Conservation (phyloP, 345 rosid genomes). For the Linum tenue region DNA sequence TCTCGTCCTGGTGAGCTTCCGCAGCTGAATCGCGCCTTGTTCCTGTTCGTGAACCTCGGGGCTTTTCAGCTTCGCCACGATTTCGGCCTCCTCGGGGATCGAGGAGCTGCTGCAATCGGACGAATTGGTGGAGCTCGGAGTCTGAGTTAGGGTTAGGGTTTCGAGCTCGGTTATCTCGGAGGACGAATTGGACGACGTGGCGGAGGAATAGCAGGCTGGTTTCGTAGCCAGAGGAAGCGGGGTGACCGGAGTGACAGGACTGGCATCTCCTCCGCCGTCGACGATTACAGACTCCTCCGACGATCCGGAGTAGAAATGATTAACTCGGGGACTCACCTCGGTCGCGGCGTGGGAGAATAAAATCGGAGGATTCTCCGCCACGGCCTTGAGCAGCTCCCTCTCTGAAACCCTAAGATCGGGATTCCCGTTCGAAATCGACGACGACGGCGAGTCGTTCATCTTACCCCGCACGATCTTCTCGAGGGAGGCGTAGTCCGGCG, state of each 20-base stretch:
- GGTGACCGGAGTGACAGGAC: slow-evolving; percentile 53
- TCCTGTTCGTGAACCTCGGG: slow-evolving; percentile 21
- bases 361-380: slow-evolving; percentile 30
- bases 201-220: slow-evolving; percentile 57
- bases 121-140: slow-evolving; percentile 18
- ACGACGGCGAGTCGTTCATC: slow-evolving; percentile 5
- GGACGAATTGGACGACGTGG: slow-evolving; percentile 15
- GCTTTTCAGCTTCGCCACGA: slow-evolving; percentile 18
- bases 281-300: slow-evolving; percentile 26
- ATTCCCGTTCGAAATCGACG: slow-evolving; percentile 3
- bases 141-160: slow-evolving; percentile 7
- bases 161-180: slow-evolving; percentile 16
- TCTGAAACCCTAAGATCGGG: slow-evolving; percentile 53
- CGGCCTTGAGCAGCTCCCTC: slow-evolving; percentile 47
- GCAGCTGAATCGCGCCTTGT: slow-evolving; percentile 12
- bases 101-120: slow-evolving; percentile 5
- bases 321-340: slow-evolving; percentile 29
- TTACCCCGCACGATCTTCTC: slow-evolving; percentile 10
- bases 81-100: slow-evolving; percentile 16
- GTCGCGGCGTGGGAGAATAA: slow-evolving; percentile 30
- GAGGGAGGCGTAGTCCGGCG: slow-evolving; percentile 19
- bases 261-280: slow-evolving; percentile 19
- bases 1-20: slow-evolving; percentile 17
- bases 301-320: slow-evolving; percentile 23
- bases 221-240: slow-evolving; percentile 66